Evolutionary conservation across 768 basidiomycete species (phyloP), one percentile per base, ranked within the genome.

Genomic region (Russula griseocarnosa): DNA sequence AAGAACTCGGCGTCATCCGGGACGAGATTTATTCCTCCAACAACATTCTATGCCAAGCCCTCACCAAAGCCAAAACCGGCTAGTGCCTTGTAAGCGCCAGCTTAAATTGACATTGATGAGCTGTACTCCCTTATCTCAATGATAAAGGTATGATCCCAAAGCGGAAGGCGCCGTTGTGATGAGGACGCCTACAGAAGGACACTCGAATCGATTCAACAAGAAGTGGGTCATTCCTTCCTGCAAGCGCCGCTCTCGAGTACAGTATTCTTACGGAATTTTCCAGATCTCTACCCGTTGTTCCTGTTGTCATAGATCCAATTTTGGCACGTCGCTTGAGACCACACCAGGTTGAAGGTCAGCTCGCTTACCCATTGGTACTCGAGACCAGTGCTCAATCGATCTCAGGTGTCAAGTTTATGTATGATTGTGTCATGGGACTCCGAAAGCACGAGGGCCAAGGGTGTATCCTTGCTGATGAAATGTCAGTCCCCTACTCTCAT

Each of bases 381-480:
- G 26, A 58, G 3, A 20, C 40, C 46, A 42, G 13, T 40, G 50
- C 26, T 55, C 26, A 50, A 28, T 26, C 60, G 14, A 61, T 18
- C 1, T 5, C 61, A 88, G 88, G 92, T 34, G 81, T 93, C 38
- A 83, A 84, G 72, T 99, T 99, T 74, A 77, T 99, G 78, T 99
- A 99, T 71, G 92, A 95, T 71, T 92, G 88, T 70, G 90, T 95
- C 20, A 98, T 98, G 94, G 95, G 94, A 11, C 77, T 97, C 70
- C 82, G 91, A 59, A 90, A 86, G 73, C 91, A 93, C 66, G 93
- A 95, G 74, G 90, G 93, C 1, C 85, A 91, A 71, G 96, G 96
- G 1, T 95, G 93, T 69, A 97, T 99, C 67, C 82, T 99, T 38
- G 97, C 96, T 2, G 97, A 99, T 74, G 97, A 98, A 70, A 96